A percentile compares a stretch with the other conserved stretches of the same genome.
Evolutionary conservation across 176 grass and related monocot species (phyloP).

Genomic region (Triticum monococcum): DNA sequence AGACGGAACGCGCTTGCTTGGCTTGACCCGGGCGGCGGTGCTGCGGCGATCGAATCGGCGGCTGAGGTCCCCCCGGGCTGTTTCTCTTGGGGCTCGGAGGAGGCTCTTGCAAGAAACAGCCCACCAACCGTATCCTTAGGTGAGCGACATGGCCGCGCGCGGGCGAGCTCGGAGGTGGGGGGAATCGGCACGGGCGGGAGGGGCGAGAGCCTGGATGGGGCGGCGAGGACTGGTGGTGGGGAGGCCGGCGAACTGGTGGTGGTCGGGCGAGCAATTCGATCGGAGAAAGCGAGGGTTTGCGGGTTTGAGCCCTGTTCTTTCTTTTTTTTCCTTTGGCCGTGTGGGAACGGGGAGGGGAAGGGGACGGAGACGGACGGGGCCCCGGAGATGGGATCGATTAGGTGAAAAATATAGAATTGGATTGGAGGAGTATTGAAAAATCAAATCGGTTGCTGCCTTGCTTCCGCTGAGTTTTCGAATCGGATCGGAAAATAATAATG

Average conservation of each 20-base stretch:
- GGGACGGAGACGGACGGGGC: background rate
- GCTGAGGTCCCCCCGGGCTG: constrained; percentile 43
- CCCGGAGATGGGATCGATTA: constrained; percentile 17
- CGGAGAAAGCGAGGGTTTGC: constrained; percentile 55
- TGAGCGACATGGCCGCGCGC: constrained; percentile 40
- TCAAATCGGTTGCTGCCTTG: background rate
- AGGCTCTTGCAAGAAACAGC: constrained; percentile 65
- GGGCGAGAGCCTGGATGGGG: constrained; percentile 28
- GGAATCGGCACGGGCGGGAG: constrained; percentile 12
- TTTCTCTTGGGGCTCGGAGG: constrained; percentile 56
- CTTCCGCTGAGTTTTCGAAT: background rate
- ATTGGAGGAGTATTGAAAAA: background rate
- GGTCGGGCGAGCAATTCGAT: constrained; percentile 45
- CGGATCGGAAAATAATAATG: too few species aligned
- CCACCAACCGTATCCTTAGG: constrained; percentile 56
- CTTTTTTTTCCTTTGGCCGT: background rate
- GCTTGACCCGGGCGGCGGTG: background rate
- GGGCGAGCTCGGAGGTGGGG: background rate
- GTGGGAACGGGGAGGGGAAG: background rate
- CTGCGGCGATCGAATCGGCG: background rate
- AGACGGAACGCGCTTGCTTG: constrained; percentile 10
- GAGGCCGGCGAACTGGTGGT: constrained; percentile 42
- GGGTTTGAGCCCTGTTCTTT: background rate
- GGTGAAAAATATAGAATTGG: constrained; percentile 31
- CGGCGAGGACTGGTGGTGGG: constrained; percentile 24